Conservation (phyloP, 768 basidiomycete genomes). For the Boletus rubescentipes region DNA sequence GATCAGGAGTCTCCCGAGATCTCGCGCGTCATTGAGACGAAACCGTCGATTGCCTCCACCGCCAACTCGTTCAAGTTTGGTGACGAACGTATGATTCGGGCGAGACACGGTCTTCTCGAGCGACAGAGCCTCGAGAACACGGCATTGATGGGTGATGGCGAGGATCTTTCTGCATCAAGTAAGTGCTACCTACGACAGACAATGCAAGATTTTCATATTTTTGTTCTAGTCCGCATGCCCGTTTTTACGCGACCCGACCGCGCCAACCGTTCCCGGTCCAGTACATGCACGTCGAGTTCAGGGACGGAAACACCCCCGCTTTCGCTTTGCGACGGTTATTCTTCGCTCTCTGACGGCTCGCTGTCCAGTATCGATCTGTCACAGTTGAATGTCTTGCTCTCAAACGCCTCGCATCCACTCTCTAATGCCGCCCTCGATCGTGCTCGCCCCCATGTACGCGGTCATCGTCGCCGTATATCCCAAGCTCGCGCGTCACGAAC, state of each 20-base stretch:
- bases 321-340: slow-evolving; percentile 66
- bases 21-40: slow-evolving; percentile 49
- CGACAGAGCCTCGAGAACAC: slow-evolving; percentile 69
- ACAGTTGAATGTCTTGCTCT: slow-evolving; percentile 54
- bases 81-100: slow-evolving; percentile 64
- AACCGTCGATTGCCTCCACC: slow-evolving; percentile 66
- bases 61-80: slow-evolving; percentile 60
- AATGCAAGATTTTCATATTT: slow-evolving; percentile 2
- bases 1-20: slow-evolving; percentile 39
- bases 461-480: slow-evolving; percentile 66
- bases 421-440: slow-evolving; percentile 43
- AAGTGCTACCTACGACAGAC: slow-evolving; percentile 25
- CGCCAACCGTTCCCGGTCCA: slow-evolving; percentile 57
- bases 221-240: slow-evolving; percentile 42
- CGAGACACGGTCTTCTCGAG: slow-evolving; percentile 59
- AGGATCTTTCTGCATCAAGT: slow-evolving; percentile 55
- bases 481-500: slow-evolving; percentile 59
- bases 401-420: slow-evolving; percentile 53
- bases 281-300: slow-evolving; percentile 66
- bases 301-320: slow-evolving; percentile 72
- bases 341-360: slow-evolving; percentile 64
- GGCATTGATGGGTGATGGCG: slow-evolving; percentile 62
- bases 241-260: slow-evolving; percentile 62
- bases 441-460: slow-evolving; percentile 45
- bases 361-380: slow-evolving; percentile 76